Conservation (phyloP, 2,329 filamentous ascomycete genomes). For the Dothideomycetes sp. region DNA sequence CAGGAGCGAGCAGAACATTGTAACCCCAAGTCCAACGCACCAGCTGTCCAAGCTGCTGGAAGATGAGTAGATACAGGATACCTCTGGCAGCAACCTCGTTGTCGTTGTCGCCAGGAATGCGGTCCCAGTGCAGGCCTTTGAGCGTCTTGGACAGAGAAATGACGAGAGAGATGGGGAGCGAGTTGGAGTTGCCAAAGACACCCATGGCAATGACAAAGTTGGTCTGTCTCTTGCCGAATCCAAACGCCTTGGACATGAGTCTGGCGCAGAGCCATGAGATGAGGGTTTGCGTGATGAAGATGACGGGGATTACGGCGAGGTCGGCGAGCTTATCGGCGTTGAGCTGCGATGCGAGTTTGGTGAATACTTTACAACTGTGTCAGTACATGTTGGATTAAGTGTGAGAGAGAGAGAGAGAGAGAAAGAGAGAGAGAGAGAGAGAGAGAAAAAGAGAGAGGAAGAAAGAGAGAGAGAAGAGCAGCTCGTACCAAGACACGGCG, state of each 20-base stretch:
- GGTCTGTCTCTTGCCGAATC: conserved; percentile 72
- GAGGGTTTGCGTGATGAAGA: conserved; percentile 79
- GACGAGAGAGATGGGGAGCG: conserved; percentile 90
- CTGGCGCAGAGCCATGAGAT: conserved; percentile 75
- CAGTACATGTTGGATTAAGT: too few species aligned
- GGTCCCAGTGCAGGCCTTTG: conserved; percentile 86
- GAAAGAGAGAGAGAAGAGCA: neutral
- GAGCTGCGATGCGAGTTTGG: conserved; percentile 88
- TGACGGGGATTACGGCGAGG: conserved; percentile 86
- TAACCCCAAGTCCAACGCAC: conserved; percentile 98
- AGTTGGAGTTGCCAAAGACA: conserved; percentile 97
- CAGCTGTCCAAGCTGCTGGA: conserved; percentile 92
- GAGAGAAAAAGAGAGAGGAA: too few species aligned
- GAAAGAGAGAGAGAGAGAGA: too few species aligned
- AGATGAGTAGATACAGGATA: conserved; percentile 91
- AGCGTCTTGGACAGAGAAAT: conserved; percentile 89
- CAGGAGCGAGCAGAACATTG: conserved; percentile 82
- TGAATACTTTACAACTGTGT: conserved; percentile 77
- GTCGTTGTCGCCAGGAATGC: conserved; percentile 83
- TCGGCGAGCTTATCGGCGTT: conserved; percentile 84
- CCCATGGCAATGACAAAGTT: conserved; percentile 98
- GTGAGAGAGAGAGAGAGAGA: too few species aligned
- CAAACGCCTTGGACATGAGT: conserved; percentile 61
- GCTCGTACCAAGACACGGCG: conserved; percentile 79
- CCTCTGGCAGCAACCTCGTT: conserved; percentile 88